phyloP scores from a whole-genome alignment of 2,329 filamentous ascomycete species.

The Metarhizium album region DNA sequence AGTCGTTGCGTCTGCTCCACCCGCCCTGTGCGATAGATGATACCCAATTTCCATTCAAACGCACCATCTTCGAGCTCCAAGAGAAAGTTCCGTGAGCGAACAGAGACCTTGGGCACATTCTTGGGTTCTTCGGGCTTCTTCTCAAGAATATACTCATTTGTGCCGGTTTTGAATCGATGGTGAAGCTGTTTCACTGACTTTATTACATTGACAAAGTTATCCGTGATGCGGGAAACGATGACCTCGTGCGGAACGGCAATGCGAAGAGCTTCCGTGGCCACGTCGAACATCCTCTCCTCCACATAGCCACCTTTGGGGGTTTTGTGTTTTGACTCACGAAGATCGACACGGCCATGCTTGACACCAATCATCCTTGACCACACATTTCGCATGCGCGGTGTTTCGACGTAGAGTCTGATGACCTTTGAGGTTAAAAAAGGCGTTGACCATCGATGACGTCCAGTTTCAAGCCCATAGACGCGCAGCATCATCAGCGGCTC shows the following conservation, averaged over 20 bases:
- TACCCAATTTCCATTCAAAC: constrained; percentile 93
- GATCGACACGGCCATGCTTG: constrained; percentile 69
- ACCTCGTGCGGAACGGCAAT: constrained; percentile 86
- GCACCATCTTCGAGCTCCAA: constrained; percentile 93
- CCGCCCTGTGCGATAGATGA: constrained; percentile 83
- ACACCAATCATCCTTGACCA: constrained; percentile 84
- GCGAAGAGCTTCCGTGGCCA: constrained; percentile 76
- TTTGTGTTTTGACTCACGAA: constrained; percentile 66
- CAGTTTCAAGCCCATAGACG: constrained; percentile 69
- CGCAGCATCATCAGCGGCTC: constrained; percentile 92
- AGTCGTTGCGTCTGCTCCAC: constrained; percentile 84
- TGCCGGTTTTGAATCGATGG: constrained; percentile 80
- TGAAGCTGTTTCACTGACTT: constrained; percentile 89
- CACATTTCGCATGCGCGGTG: constrained; percentile 67
- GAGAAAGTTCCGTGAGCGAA: constrained; percentile 70
- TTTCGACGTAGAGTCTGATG: constrained; percentile 76
- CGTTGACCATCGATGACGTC: constrained; percentile 76
- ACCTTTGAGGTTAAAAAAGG: constrained; percentile 72
- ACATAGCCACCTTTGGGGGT: constrained; percentile 43
- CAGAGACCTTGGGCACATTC: constrained; percentile 70
- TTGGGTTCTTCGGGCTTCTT: constrained; percentile 83
- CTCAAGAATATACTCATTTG: constrained; percentile 76
- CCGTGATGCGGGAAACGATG: constrained; percentile 80
- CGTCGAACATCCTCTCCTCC: constrained; percentile 74
- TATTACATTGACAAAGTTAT: constrained; percentile 79